These are phyloP conservation scores for Setaria viridis DNA, from an alignment of 202 grass and related monocot species.

Conservation along the genomic window DNA sequence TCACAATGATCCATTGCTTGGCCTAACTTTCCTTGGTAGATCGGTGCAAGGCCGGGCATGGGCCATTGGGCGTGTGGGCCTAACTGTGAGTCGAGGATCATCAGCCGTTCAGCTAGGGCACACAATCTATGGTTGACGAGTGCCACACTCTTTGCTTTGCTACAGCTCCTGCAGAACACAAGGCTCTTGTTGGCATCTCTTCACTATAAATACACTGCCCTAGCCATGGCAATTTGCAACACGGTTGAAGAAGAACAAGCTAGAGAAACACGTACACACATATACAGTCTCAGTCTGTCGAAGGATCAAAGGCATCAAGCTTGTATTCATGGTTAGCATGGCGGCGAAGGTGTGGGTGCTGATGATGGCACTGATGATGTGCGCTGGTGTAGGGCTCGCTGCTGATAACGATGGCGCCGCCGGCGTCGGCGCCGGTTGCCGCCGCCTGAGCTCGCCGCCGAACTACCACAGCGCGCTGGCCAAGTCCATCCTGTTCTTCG, in stretches of 20 bases:
- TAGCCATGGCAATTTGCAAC: constrained; percentile 19
- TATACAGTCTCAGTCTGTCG: neutral
- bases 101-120: neutral
- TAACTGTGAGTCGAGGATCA: neutral
- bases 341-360: constrained; percentile 29
- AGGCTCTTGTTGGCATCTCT: neutral
- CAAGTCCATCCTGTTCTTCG: constrained; percentile 74
- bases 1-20: constrained; percentile 10
- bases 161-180: constrained; percentile 7
- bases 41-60: neutral
- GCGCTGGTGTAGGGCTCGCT: neutral
- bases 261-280: neutral
- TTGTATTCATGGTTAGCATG: constrained; percentile 8
- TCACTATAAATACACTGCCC: constrained; percentile 45
- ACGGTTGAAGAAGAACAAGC: neutral
- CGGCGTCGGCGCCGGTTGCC: neutral
- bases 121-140: constrained; percentile 19
- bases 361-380: constrained; percentile 37
- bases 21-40: constrained; percentile 7
- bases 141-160: constrained; percentile 27
- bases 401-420: neutral
- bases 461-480: constrained; percentile 57
- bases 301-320: neutral
- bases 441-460: constrained; percentile 24
- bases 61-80: neutral